Evolutionary conservation across 768 basidiomycete species (phyloP), one percentile per base, ranked within the genome.

Genomic region (Amylocystis lapponica): DNA sequence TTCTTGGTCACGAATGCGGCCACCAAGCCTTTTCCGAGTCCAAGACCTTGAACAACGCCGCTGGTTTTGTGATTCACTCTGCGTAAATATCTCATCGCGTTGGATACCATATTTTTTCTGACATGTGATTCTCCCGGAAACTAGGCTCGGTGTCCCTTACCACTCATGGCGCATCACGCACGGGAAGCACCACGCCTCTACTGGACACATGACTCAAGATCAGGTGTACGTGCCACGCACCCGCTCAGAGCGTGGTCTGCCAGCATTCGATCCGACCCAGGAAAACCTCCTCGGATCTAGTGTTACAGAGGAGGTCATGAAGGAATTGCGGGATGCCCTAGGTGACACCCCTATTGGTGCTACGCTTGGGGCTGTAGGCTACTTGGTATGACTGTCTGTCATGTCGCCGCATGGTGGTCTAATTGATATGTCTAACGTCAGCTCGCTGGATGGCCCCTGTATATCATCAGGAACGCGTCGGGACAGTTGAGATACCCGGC

Each of bases 91-190:
- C 45, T 40, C 41, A 12, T 11, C 19, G 19, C 22, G 26, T 32
- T 30, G 22, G n/a, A 12, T 5, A 12, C 10, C 13, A 17, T 25
- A 52, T 40, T 33, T 40, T 42, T 35, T 19, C 39, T 57, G 50
- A 63, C 55, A 58, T 61, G 57, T 49, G 53, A 50, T 43, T 21
- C 29, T 43, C 13, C 17, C 30, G n/a, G 12, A 36, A 36, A 25
- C 25, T 49, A 90, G 89, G 41, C 79, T 97, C 45, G 85, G 94
- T 36, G 95, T 98, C 12, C 95, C 95, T 5, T 99, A 91, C 68
- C 92, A 97, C 60, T 88, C 91, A 4, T 98, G 94, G 95, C 78
- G 91, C 50, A 90, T 96, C 59, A 83, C 82, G 3, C 95, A 97
- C 61, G 90, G 78, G 20, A 89, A 92, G 64, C 95, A 99, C 66